These are phyloP conservation scores for Plasmodium vinckei DNA, from an alignment of 169 alveolate species.

Conservation along the genomic window DNA sequence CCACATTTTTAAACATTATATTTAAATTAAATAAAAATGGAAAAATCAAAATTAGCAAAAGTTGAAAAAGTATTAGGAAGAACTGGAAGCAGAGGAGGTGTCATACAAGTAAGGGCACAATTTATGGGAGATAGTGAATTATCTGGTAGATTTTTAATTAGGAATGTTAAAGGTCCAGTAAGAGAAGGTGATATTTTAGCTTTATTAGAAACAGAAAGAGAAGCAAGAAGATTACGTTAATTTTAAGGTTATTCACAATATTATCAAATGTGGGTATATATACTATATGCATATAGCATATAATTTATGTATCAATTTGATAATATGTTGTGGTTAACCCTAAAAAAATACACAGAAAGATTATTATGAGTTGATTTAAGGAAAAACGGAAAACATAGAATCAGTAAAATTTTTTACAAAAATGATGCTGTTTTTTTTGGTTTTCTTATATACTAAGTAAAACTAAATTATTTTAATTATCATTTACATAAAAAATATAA, in stretches of 20 bases:
- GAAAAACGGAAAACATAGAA: too few relatives aligned
- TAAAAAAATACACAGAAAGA: too few relatives aligned
- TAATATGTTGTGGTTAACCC: too few relatives aligned
- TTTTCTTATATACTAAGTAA: neutral
- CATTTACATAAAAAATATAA: neutral
- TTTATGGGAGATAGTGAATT: slow-evolving; percentile 91
- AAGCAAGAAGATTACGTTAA: slow-evolving; percentile 97
- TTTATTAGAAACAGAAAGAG: slow-evolving; percentile 97
- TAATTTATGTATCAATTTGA: too few relatives aligned
- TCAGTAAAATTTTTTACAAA: too few relatives aligned
- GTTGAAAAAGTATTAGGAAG: slow-evolving; percentile 96
- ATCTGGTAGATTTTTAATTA: slow-evolving; percentile 95
- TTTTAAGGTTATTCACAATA: neutral
- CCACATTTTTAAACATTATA: neutral
- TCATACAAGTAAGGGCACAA: slow-evolving; percentile 96
- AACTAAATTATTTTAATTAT: neutral
- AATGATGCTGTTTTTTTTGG: neutral
- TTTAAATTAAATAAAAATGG: slow-evolving; percentile 74
- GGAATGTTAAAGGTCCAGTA: slow-evolving; percentile 99
- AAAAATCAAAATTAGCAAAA: slow-evolving; percentile 94
- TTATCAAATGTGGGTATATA: too few relatives aligned
- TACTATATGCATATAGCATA: too few relatives aligned
- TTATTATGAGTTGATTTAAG: too few relatives aligned
- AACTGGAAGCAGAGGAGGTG: slow-evolving; percentile 99
- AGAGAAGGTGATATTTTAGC: slow-evolving; percentile 98